These are phyloP conservation scores for Thinopyrum elongatum DNA, from an alignment of 176 grass and related monocot genomes.

Conservation along the genomic window DNA sequence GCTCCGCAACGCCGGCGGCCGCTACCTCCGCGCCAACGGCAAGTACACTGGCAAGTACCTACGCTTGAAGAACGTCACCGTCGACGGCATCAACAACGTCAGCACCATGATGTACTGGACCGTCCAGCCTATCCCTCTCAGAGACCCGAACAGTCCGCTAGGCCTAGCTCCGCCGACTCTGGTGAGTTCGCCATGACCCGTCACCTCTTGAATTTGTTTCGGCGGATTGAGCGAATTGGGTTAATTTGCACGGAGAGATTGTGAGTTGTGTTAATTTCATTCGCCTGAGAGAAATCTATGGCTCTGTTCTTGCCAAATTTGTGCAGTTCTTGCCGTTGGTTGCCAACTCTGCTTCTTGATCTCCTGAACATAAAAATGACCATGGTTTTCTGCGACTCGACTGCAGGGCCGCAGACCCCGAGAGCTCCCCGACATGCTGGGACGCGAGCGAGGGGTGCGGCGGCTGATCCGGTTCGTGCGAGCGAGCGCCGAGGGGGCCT, in stretches of 20 bases:
- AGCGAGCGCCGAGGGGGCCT: not conserved
- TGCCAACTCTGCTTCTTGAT: not conserved
- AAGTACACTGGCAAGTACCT: not conserved
- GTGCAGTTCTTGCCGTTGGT: not conserved
- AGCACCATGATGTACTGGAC: constrained; percentile 3
- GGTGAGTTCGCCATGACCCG: not conserved
- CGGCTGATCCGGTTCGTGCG: not conserved
- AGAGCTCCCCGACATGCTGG: not conserved
- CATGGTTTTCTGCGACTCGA: too few relatives aligned
- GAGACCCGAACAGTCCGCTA: not conserved
- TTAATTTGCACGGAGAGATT: not conserved
- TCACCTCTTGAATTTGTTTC: not conserved
- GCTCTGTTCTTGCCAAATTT: not conserved
- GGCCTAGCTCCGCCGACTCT: not conserved
- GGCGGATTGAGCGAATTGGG: not conserved
- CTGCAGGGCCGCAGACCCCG: not conserved
- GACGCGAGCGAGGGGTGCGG: not conserved
- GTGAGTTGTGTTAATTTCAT: not conserved
- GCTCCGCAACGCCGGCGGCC: not conserved
- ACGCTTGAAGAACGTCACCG: not conserved
- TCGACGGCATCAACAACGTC: not conserved
- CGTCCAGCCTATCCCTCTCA: not conserved
- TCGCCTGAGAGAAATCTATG: not conserved
- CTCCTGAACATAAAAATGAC: not conserved
- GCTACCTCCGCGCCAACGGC: constrained; percentile 24